Conservation (phyloP, 805 yeast genomes). For the Kuraishia cidri region DNA sequence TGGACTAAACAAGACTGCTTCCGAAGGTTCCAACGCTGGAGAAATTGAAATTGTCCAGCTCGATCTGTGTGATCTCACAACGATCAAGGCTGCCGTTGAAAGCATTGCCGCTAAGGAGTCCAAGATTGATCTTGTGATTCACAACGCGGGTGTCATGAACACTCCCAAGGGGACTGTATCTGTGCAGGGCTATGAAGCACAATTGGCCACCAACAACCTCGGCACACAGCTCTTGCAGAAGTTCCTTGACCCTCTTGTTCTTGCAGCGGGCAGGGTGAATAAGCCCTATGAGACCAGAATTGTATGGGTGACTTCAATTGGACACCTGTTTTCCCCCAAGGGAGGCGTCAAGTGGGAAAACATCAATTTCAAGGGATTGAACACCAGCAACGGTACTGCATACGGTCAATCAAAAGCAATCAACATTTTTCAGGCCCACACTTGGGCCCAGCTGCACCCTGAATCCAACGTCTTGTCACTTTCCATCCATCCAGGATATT, state of each 20-base stretch:
- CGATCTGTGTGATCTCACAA: conserved; percentile 31
- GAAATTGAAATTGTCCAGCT: conserved; percentile 14
- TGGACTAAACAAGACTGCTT: neutral
- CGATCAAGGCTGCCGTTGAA: conserved; percentile 27
- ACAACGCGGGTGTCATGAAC: conserved; percentile 36
- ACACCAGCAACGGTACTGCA: neutral
- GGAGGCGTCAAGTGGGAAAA: conserved; percentile 4
- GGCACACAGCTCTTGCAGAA: conserved; percentile 35
- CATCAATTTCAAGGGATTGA: neutral
- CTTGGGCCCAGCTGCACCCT: conserved; percentile 21
- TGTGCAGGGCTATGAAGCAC: conserved; percentile 34
- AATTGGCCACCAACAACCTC: conserved; percentile 35
- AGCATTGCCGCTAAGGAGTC: conserved; percentile 14
- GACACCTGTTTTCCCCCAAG: conserved; percentile 1
- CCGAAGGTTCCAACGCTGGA: conserved; percentile 6
- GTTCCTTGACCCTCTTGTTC: conserved; percentile 25
- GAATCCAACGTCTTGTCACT: conserved; percentile 20
- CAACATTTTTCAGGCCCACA: conserved; percentile 21
- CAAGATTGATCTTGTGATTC: conserved; percentile 24
- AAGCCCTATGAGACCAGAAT: neutral
- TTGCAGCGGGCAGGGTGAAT: conserved; percentile 17
- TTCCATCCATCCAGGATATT: conserved; percentile 25
- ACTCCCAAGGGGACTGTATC: conserved; percentile 26
- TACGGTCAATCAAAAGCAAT: conserved; percentile 32
- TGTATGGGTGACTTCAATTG: conserved; percentile 2